phyloP scores from a whole-genome alignment of 176 grass and related monocot species.

The Rhynchospora pubera region DNA sequence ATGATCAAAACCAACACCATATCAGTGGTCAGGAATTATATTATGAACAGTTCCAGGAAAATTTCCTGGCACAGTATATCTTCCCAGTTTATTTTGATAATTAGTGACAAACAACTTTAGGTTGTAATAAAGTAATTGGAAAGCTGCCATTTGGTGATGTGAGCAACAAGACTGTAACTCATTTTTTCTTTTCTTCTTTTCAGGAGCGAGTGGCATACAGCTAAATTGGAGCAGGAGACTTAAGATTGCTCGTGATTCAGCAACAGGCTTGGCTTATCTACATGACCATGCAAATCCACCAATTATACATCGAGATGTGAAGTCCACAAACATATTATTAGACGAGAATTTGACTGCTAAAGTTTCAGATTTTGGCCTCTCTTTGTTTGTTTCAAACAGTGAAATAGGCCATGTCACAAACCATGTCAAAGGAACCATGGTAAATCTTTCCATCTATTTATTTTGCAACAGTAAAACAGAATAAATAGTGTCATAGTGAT shows the following conservation, averaged over 20 bases:
- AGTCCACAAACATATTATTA: slow-evolving; percentile 82
- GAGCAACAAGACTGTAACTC: background rate
- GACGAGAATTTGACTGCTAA: slow-evolving; percentile 67
- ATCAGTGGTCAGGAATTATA: background rate
- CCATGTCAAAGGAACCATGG: slow-evolving; percentile 79
- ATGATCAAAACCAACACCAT: background rate
- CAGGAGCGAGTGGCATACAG: slow-evolving; percentile 66
- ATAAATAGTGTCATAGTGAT: background rate
- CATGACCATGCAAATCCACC: slow-evolving; percentile 93
- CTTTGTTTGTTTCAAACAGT: slow-evolving; percentile 47
- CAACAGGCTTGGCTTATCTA: slow-evolving; percentile 79
- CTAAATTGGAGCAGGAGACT: slow-evolving; percentile 71
- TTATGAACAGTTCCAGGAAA: background rate
- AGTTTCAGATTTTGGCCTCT: slow-evolving; percentile 87
- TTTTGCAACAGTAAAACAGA: background rate
- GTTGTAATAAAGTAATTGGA: too few species aligned
- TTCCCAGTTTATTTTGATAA: background rate
- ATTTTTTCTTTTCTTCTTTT: background rate
- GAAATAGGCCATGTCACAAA: slow-evolving; percentile 47
- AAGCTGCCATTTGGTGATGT: background rate
- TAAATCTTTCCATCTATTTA: slow-evolving; percentile 22
- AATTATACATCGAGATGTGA: slow-evolving; percentile 91
- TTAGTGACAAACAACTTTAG: too few species aligned
- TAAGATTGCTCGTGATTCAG: slow-evolving; percentile 66
- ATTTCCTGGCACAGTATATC: background rate